Evolutionary conservation across 257 asterid species (phyloP).

Genomic region (Echites panduratus): DNA sequence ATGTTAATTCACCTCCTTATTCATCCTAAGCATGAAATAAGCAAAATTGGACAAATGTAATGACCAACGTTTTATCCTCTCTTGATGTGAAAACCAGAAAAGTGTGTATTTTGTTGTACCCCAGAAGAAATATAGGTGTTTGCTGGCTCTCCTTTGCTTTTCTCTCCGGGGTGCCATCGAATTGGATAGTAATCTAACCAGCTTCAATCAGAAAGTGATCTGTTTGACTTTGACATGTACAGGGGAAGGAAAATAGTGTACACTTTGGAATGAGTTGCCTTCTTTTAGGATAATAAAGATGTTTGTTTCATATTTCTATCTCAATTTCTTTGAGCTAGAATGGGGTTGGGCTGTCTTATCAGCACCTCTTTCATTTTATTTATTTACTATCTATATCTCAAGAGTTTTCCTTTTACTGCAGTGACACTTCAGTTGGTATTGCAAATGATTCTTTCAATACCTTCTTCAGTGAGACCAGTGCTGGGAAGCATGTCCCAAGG

Average conservation of each 20-base stretch:
- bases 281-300: background rate
- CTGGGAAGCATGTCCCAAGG: slow-evolving; percentile 42
- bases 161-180: background rate
- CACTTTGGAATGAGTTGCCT: background rate
- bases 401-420: slow-evolving; percentile 17
- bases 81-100: background rate
- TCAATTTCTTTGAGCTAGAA: background rate
- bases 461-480: slow-evolving; percentile 41
- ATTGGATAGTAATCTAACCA: background rate
- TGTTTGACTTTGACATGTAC: no score
- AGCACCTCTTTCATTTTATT: background rate
- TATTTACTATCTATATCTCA: background rate
- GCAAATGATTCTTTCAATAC: slow-evolving; percentile 42
- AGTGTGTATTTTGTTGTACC: background rate
- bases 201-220: background rate
- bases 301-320: background rate
- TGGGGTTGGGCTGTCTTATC: background rate
- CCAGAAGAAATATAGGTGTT: background rate
- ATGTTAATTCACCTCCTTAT: background rate
- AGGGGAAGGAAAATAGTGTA: background rate
- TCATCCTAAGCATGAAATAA: background rate
- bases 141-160: background rate
- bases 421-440: slow-evolving; percentile 31
- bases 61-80: background rate
- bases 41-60: background rate